Base-by-base conservation (phyloP, 352 stramenopile genomes). In the Globisporangium splendens region DNA sequence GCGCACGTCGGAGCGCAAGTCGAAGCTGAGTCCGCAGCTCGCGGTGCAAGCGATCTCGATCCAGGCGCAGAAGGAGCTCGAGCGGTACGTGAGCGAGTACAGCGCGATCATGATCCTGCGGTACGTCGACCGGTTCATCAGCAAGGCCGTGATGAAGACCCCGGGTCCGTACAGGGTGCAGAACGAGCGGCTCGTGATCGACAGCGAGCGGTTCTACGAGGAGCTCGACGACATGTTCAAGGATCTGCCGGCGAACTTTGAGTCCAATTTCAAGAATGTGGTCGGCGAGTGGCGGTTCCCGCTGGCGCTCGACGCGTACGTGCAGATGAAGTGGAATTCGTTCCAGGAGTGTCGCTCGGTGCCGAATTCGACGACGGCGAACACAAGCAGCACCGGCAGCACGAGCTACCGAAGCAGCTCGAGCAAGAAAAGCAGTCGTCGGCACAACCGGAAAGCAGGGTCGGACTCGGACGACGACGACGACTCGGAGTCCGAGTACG, bases 101-200 rank as follows among this genome's bases (percentile, higher is more conserved):
- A 89, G 75, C 39, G 79, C 82, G 49, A 88, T 89, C 56, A 91
- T 91, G 82, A 72, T 91, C 17, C 70, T 91, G 58, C 82, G 82
- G 17, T 91, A 89, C 59, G 70, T 91, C n/a, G 79, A 91, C 21
- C 73, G 82, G 18, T 91, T 91, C 44, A 78, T 91, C 54, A 83
- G 69, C 67, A 89, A 89, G 60, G 82, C 82, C 4, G 74, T 82
- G 42, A 81, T 71, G 50, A 89, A 88, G 66, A 68, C 75, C 10
- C 77, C 82, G 0, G 82, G 82, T 2, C 89, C 79, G 56, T 91
- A 91, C 61, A 72, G 67, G n/a, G 80, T 91, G 3, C 62, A 73
- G 38, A 56, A 76, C n/a, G 38, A 44, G 13, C 61, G 66, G 6
- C 54, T 91, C 33, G 74, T 88, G 15, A 89, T 91, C 63, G 82